Base-by-base conservation (phyloP, 352 stramenopile species). In the Globisporangium iwayamae region DNA sequence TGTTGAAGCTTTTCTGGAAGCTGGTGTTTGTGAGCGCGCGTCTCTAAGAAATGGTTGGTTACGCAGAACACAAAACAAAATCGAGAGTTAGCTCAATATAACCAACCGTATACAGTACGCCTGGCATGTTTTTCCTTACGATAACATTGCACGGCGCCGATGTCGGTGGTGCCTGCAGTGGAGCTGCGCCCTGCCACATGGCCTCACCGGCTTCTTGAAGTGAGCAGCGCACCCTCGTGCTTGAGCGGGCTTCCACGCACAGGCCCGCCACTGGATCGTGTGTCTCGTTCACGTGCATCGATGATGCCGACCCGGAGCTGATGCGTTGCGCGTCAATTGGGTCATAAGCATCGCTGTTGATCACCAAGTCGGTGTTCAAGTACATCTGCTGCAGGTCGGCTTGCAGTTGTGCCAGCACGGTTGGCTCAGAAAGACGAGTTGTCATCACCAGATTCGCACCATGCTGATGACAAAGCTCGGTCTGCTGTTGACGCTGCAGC, bases 171-270 rank as follows among this genome's bases (percentile, higher is more conserved):
- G 32, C 32, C 38, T 43, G 38, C 38, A 16, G 38, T 13, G 38
- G 38, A 55, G 65, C n/a, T 56, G 62, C 7, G 62, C 59, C 13
- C 55, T 48, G 34, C 55, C 65, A 25, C 50, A 32, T 11, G 39
- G n/a, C 7, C 13, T 41, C 16, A 32, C 52, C 52, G 47, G 14
- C 63, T 47, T 65, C 69, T 71, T n/a, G 50, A 0, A 66, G 30
- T 36, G 3, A 20, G 6, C 38, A 74, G 50, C 7, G 25, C 30
- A 52, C 25, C 13, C 6, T 30, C 9, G 45, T 7, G 16, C 4
- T 30, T 20, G 43, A 41, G 20, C 32, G 45, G 11, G 48, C n/a
- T 53, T 68, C 60, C 28, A 54, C 22, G 13, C 39, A 25, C 56
- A 51, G 5, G 9, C 38, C 38, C 38, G 11, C 1, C 9, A 43